A percentile compares a stretch with the other conserved stretches of the same genome.
Conservation (phyloP, 257 asterid species). For the Solanum okadae region DNA sequence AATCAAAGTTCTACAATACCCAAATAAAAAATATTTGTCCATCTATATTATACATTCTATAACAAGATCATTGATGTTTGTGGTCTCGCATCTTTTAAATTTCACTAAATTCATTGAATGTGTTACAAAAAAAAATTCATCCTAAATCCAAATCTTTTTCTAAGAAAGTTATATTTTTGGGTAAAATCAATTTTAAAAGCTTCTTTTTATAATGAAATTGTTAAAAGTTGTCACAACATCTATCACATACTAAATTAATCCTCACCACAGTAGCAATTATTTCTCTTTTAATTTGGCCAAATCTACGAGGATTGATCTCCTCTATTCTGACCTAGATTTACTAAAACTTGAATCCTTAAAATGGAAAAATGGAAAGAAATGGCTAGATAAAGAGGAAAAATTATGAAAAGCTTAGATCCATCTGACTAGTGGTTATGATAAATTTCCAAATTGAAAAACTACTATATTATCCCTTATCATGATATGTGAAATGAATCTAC, state of each 20-base stretch:
- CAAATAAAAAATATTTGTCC: not conserved
- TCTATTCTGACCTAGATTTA: no score
- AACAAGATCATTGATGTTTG: not conserved
- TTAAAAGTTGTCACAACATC: not conserved
- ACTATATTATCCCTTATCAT: no score
- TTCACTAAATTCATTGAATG: not conserved
- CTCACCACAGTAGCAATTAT: not conserved
- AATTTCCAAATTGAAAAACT: no score
- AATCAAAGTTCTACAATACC: not conserved
- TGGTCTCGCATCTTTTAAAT: not conserved
- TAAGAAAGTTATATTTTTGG: not conserved
- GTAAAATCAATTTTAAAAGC: no score
- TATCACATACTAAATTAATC: not conserved
- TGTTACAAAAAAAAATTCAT: not conserved
- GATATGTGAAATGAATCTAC: no score
- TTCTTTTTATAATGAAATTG: no score
- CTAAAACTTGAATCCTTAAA: no score
- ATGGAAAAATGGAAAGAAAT: no score
- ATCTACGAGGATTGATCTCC: no score
- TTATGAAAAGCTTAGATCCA: no score
- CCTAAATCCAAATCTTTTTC: not conserved
- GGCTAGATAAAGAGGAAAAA: no score
- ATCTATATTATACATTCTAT: not conserved
- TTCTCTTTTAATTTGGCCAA: not conserved
- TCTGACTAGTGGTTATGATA: no score